Conservation (phyloP, 257 asterid genomes). For the Rhazya stricta region DNA sequence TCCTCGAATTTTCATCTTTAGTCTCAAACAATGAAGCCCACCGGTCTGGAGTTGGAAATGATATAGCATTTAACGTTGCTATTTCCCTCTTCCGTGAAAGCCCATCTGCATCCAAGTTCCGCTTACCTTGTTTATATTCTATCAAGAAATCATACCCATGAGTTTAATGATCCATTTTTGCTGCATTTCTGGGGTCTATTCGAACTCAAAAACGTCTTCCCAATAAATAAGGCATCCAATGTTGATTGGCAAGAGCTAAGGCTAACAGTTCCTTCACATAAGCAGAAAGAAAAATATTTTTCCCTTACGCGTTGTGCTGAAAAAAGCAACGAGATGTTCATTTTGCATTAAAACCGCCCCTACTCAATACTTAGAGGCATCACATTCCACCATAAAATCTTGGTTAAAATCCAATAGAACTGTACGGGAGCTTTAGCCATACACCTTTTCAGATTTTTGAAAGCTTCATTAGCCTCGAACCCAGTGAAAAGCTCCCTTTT, state of each 20-base stretch:
- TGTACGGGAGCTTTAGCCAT: not conserved
- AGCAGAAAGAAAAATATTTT: not conserved
- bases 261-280: slow-evolving; percentile 7
- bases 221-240: not conserved
- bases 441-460: accelerated
- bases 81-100: no score
- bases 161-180: not conserved
- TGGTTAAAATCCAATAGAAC: not conserved
- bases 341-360: not conserved
- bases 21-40: not conserved
- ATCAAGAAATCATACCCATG: not conserved
- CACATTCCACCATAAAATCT: not conserved
- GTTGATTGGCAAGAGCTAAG: not conserved
- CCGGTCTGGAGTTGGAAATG: not conserved
- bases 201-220: not conserved
- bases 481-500: not conserved
- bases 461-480: not conserved
- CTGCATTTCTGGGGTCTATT: not conserved
- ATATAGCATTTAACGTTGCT: no score
- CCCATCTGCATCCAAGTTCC: not conserved
- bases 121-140: not conserved
- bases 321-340: not conserved
- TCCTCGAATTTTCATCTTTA: not conserved
- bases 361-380: not conserved
- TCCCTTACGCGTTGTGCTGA: not conserved